Conservation (phyloP, 345 rosid genomes). For the Combretum micranthum region DNA sequence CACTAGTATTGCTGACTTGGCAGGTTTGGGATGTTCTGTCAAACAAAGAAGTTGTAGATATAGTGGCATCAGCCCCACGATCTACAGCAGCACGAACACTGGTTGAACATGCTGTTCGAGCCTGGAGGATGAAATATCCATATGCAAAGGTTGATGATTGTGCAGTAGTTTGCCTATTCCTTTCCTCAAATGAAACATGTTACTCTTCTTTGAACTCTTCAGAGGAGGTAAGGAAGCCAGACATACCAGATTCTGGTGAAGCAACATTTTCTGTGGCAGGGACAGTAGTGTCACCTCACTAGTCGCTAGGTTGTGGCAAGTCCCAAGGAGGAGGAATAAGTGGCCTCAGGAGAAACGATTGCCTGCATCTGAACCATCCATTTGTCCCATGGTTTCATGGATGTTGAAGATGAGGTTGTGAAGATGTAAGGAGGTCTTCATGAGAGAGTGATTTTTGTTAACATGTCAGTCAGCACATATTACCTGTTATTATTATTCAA, state of each 20-base stretch:
- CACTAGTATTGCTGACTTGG: neutral
- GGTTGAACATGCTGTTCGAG: slow-evolving; percentile 30
- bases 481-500: too few relatives aligned
- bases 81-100: slow-evolving; percentile 25
- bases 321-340: too few relatives aligned
- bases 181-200: slow-evolving; percentile 10
- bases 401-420: too few relatives aligned
- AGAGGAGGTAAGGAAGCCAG: neutral
- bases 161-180: slow-evolving; percentile 38
- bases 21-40: slow-evolving; percentile 49
- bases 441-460: too few relatives aligned
- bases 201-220: slow-evolving; percentile 4
- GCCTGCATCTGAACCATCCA: too few relatives aligned
- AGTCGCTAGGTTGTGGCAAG: too few relatives aligned
- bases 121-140: slow-evolving; percentile 39
- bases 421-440: too few relatives aligned
- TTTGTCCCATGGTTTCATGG: too few relatives aligned
- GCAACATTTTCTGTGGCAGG: neutral
- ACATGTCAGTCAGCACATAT: too few relatives aligned
- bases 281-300: too few relatives aligned
- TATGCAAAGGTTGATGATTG: slow-evolving; percentile 39
- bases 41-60: slow-evolving; percentile 31
- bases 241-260: neutral
- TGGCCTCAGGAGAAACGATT: too few relatives aligned
- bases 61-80: slow-evolving; percentile 33